Evolutionary conservation across 2,329 filamentous ascomycete genomes (phyloP).

Genomic region (Lanzia echinophila): DNA sequence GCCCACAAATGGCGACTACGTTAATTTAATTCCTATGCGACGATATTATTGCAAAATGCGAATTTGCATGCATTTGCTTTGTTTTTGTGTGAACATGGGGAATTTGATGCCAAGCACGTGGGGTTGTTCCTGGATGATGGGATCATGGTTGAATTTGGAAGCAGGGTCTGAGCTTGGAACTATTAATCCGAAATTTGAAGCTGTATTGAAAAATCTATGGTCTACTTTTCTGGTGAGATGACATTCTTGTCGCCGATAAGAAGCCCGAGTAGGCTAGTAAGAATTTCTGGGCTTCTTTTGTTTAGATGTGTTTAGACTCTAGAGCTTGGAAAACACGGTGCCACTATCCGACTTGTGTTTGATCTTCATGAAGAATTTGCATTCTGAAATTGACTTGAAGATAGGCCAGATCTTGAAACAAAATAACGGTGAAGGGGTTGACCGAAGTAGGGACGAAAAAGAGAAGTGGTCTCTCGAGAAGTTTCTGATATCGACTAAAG

Average conservation of each 20-base stretch:
- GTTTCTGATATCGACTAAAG: neutral
- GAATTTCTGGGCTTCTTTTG: too few species aligned
- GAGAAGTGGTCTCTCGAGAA: neutral
- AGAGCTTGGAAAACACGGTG: too few species aligned
- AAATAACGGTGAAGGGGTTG: neutral
- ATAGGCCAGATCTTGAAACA: neutral
- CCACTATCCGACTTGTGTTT: too few species aligned
- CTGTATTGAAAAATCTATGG: too few species aligned
- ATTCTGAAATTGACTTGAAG: neutral
- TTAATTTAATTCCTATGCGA: constrained; percentile 17
- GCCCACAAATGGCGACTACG: constrained; percentile 24
- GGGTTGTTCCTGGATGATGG: constrained; percentile 12
- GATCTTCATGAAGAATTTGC: too few species aligned
- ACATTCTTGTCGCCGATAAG: too few species aligned
- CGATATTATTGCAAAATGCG: constrained; percentile 9
- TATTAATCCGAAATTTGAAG: too few species aligned
- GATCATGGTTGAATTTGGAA: neutral
- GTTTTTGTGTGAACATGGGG: constrained; percentile 15
- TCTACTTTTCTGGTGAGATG: too few species aligned
- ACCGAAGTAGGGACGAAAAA: neutral
- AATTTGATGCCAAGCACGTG: constrained; percentile 13
- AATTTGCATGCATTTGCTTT: constrained; percentile 9
- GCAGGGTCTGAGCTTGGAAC: too few species aligned
- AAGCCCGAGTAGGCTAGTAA: too few species aligned
- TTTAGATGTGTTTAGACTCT: too few species aligned